phyloP scores from a whole-genome alignment of 2,329 filamentous ascomycete genomes.

The Aspergillus sp. region DNA sequence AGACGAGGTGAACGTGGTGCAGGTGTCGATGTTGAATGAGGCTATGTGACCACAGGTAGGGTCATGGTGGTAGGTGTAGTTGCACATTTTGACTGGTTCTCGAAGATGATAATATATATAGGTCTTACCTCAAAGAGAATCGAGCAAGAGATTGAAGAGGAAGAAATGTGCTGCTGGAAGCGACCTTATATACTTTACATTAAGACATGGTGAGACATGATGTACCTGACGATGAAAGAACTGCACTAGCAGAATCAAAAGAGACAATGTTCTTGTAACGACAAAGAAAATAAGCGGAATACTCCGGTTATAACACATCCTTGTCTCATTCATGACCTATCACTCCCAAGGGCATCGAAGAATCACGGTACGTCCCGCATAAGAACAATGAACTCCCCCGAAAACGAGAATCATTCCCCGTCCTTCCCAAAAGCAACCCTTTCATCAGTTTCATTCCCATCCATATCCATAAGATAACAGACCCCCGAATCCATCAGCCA shows the following conservation, averaged over 20 bases:
- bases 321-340: neutral
- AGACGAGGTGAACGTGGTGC: constrained; percentile 13
- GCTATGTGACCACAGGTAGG: constrained; percentile 22
- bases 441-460: constrained; percentile 1
- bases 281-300: too few relatives aligned
- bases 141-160: too few relatives aligned
- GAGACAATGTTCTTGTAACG: too few relatives aligned
- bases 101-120: too few relatives aligned
- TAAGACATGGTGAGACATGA: too few relatives aligned
- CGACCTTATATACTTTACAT: too few relatives aligned
- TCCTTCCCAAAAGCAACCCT: neutral
- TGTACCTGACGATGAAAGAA: too few relatives aligned
- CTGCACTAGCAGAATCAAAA: too few relatives aligned
- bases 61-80: constrained; percentile 21
- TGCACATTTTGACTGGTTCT: constrained; percentile 15
- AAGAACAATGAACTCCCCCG: neutral
- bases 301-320: neutral
- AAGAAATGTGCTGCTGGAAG: too few relatives aligned
- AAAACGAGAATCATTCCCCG: neutral
- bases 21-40: constrained; percentile 19
- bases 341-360: neutral
- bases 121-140: too few relatives aligned
- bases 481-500: constrained; percentile 31
- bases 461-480: constrained; percentile 21
- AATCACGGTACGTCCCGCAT: neutral